phyloP scores from a whole-genome alignment of 345 rosid species.

The Eucalyptus sp. region DNA sequence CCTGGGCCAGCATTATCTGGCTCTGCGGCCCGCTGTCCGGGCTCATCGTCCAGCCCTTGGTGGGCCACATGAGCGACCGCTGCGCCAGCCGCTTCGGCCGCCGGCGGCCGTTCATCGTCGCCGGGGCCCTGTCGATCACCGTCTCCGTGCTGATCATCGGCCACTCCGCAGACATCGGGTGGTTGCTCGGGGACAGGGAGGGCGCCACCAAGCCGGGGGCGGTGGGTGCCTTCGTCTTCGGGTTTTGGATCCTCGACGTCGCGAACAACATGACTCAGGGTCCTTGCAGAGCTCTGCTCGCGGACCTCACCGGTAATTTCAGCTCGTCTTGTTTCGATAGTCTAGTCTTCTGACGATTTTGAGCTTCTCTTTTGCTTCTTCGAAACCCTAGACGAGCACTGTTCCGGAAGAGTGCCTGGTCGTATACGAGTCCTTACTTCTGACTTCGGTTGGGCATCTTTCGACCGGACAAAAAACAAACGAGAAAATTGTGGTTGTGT shows the following conservation, averaged over 20 bases:
- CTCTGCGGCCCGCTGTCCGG: constrained; percentile 98
- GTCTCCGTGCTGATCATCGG: constrained; percentile 61
- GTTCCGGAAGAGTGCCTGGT: background rate
- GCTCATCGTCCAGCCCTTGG: constrained; percentile 77
- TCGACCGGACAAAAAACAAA: background rate
- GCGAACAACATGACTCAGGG: constrained; percentile 96
- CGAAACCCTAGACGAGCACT: background rate
- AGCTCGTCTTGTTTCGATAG: background rate
- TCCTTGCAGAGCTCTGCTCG: constrained; percentile 93
- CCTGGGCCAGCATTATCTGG: constrained; percentile 96
- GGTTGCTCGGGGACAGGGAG: constrained; percentile 67
- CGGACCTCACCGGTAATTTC: constrained; percentile 77
- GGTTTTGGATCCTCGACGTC: constrained; percentile 90
- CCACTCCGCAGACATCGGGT: constrained; percentile 83
- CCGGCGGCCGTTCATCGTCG: constrained; percentile 70
- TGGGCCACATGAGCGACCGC: constrained; percentile 86
- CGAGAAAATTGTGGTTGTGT: background rate
- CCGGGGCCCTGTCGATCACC: constrained; percentile 46
- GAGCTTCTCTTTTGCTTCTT: background rate
- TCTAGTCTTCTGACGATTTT: background rate
- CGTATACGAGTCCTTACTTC: background rate
- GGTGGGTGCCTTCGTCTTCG: constrained; percentile 57
- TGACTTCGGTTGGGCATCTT: background rate
- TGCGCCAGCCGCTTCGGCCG: constrained; percentile 87
- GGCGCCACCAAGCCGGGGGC: constrained; percentile 59